These are phyloP conservation scores for Pholiota conissans DNA, from an alignment of 768 basidiomycete species.

Conservation along the genomic window DNA sequence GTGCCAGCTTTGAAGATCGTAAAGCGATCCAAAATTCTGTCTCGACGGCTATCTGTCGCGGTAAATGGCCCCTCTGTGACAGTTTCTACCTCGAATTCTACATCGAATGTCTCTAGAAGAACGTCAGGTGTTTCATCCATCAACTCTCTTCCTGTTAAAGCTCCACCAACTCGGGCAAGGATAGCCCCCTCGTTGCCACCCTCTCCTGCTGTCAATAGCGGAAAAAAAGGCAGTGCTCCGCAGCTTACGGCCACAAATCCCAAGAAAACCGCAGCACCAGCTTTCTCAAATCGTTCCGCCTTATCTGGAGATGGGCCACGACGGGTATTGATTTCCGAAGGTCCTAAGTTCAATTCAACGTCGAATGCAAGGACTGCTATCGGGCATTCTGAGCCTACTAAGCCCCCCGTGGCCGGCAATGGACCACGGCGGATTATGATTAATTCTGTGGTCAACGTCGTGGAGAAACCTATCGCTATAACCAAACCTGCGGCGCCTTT, in stretches of 20 bases:
- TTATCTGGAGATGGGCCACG: constrained; percentile 24
- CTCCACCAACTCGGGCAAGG: not conserved
- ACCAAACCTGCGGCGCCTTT: constrained; percentile 4
- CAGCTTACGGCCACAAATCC: not conserved
- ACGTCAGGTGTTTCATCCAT: constrained; percentile 7
- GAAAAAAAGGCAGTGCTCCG: not conserved
- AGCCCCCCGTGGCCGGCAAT: constrained; percentile 14
- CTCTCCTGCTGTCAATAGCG: not conserved
- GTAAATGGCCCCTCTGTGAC: not conserved
- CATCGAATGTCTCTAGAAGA: constrained; percentile 11
- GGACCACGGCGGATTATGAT: constrained; percentile 39
- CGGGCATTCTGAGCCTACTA: constrained; percentile 13
- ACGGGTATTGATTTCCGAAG: constrained; percentile 30
- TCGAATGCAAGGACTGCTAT: constrained; percentile 11
- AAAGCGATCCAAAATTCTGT: constrained; percentile 31
- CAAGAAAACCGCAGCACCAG: not conserved
- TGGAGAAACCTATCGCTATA: not conserved
- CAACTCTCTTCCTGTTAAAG: no score
- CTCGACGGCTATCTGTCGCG: constrained; percentile 6
- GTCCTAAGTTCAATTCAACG: constrained; percentile 17
- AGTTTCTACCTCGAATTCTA: constrained; percentile 2
- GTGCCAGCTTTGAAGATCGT: constrained; percentile 50
- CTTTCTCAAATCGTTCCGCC: not conserved
- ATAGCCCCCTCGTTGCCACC: not conserved
- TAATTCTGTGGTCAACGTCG: not conserved